Conservation (phyloP, 352 stramenopile species). For the Phytophthora melonis region DNA sequence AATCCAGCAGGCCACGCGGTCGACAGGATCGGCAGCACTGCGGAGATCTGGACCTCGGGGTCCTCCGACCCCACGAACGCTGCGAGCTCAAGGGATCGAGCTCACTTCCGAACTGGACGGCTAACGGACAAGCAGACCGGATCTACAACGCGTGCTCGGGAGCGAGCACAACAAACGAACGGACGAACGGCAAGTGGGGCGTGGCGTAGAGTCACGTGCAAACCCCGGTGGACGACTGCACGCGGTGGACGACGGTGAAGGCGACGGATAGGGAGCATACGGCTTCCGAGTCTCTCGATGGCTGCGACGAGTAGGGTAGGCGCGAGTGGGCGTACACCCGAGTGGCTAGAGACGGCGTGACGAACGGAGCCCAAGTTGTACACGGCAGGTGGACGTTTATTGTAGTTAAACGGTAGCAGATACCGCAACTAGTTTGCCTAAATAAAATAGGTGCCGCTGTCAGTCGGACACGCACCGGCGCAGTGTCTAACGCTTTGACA, state of each 20-base stretch:
- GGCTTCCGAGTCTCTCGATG: too few relatives aligned
- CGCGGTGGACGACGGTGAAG: conserved; percentile 1
- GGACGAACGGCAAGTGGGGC: neutral
- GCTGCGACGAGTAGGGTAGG: too few relatives aligned
- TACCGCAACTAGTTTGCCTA: too few relatives aligned
- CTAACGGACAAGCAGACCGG: neutral
- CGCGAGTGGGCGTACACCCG: too few relatives aligned
- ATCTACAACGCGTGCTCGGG: neutral
- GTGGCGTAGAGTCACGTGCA: neutral
- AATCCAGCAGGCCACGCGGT: neutral
- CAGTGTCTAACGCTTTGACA: too few relatives aligned
- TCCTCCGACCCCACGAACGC: neutral
- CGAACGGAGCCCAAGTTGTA: too few relatives aligned
- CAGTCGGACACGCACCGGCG: too few relatives aligned
- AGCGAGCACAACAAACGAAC: neutral
- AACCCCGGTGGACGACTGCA: neutral
- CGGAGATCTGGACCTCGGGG: neutral
- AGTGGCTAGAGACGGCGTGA: too few relatives aligned
- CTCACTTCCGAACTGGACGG: neutral
- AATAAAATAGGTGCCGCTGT: too few relatives aligned
- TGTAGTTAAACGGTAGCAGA: too few relatives aligned
- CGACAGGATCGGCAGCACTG: neutral
- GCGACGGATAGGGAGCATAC: neutral
- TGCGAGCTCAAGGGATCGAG: conserved; percentile 1
- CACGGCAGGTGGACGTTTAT: too few relatives aligned